phyloP scores from a whole-genome alignment of 2,329 filamentous ascomycete genomes.

The Arthroderma sp. region DNA sequence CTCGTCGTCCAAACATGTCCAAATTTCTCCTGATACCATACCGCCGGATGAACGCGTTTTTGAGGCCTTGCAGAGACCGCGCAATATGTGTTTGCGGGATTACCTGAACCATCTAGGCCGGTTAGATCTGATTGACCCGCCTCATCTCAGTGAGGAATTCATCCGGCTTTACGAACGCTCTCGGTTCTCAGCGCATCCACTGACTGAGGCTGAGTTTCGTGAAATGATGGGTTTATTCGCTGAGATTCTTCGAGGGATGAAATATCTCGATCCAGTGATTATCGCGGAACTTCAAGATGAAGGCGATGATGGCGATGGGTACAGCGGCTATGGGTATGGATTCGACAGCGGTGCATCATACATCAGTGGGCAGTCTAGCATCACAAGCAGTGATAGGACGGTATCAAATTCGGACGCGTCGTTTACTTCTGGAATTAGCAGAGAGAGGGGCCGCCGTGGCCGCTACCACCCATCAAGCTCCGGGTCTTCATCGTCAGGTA shows the following conservation, averaged over 20 bases:
- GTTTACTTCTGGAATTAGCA: constrained; percentile 4
- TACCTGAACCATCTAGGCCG: constrained; percentile 61
- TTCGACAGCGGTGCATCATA: neutral
- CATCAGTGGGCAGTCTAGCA: constrained; percentile 1
- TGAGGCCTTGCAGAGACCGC: constrained; percentile 55
- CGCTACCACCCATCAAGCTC: constrained; percentile 4
- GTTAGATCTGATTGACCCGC: constrained; percentile 49
- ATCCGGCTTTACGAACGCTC: constrained; percentile 67
- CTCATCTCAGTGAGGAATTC: constrained; percentile 45
- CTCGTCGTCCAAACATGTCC: constrained; percentile 12
- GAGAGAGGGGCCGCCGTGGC: neutral
- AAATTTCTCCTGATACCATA: neutral
- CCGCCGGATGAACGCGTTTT: constrained; percentile 54
- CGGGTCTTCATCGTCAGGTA: constrained; percentile 4
- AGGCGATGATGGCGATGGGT: neutral
- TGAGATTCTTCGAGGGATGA: constrained; percentile 65
- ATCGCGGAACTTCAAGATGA: constrained; percentile 27
- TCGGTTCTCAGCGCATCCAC: constrained; percentile 59
- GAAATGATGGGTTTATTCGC: constrained; percentile 75
- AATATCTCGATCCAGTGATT: constrained; percentile 43
- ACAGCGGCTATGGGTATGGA: neutral
- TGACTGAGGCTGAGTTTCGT: constrained; percentile 60
- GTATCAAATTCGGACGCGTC: constrained; percentile 3
- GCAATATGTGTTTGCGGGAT: constrained; percentile 60
- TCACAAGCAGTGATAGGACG: neutral